Conservation (phyloP, 306 rosid species). For the apple (Malus domestica) region ASM211411v1 NC_041792.1:30336407-30336906, state of each 20-base stretch:
- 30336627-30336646: constrained; percentile 21
- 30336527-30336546: constrained; percentile 17
- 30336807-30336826: constrained; percentile 71
- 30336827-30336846: constrained; percentile 83
- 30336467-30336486: background rate
- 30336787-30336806: constrained; percentile 59
- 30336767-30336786: constrained; percentile 41
- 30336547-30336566: background rate
- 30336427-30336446: background rate
- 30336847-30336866: constrained; percentile 96
- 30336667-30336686: background rate
- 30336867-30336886: constrained; percentile 33
- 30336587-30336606: constrained; percentile 52
- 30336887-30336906: background rate
- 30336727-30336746: constrained; percentile 20
- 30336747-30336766: constrained; percentile 17
- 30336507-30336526: constrained; percentile 7
- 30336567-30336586: constrained; percentile 15
- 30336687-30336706: background rate
- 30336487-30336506: background rate
- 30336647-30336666: background rate
- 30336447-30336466: too few species aligned
- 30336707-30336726: background rate
- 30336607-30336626: constrained; percentile 29
- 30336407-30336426: background rate